Evolutionary conservation across 2,329 filamentous ascomycete species (phyloP).

Genomic region (Aspergillus aculeatus): DNA sequence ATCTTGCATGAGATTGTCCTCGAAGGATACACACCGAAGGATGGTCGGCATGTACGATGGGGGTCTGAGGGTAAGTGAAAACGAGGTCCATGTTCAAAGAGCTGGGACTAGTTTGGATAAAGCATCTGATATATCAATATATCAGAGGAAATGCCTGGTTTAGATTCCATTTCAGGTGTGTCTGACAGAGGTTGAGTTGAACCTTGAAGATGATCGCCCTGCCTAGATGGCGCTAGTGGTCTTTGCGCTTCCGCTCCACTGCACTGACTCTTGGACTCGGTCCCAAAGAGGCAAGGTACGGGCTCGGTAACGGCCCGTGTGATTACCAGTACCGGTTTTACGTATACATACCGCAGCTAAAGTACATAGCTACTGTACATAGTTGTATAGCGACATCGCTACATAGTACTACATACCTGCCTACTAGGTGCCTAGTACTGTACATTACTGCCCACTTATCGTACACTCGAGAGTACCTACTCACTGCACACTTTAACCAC

Average conservation of each 20-base stretch:
- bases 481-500: not conserved
- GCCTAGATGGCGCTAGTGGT: conserved; percentile 6
- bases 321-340: not conserved
- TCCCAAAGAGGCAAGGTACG: not conserved
- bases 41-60: not conserved
- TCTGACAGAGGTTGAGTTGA: conserved; percentile 1
- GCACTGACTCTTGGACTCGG: not conserved
- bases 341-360: too few relatives aligned
- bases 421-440: not conserved
- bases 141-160: conserved; percentile 1
- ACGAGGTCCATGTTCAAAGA: conserved; percentile 4
- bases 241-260: too few relatives aligned
- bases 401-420: not conserved
- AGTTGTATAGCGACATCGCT: not conserved
- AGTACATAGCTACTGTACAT: too few relatives aligned
- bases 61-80: not conserved
- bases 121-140: conserved; percentile 18
- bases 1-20: conserved; percentile 12
- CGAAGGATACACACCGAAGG: not conserved
- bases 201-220: not conserved
- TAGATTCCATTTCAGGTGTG: not conserved
- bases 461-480: not conserved
- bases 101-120: not conserved
- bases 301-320: not conserved
- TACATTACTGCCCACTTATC: too few relatives aligned